Evolutionary conservation across 208 protist species (phyloP), one percentile per base, ranked within the genome.

Genomic region (Leishmania turanica): DNA sequence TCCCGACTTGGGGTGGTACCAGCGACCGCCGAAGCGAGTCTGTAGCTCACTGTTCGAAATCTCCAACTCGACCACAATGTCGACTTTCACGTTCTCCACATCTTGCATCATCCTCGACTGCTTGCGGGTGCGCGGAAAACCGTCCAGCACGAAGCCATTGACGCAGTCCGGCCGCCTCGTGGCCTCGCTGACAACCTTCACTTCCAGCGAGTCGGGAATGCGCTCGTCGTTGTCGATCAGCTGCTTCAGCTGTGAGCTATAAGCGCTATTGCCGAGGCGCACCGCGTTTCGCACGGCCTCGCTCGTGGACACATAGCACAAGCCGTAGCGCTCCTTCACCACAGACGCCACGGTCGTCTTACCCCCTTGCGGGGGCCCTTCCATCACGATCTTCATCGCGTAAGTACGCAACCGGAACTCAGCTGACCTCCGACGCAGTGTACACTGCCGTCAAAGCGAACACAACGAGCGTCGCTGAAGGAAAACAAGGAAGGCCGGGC

Each of bases 81-180:
- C 94, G 5, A 90, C 87, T 27, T 78, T 71, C 15, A 97, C 88
- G n/a, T 90, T 88, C 53, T 87, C 83, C 37, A 37, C 47, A 42
- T 86, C 78, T 60, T 86, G 78, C 87, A 97, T 85, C 51, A 94
- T 75, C 51, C 66, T 79, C 42, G 95, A 93, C 81, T 98, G 96
- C 77, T 82, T 86, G 64, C 87, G 77, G 2, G 93, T 97, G 60
- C 90, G 88, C 1, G 95, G 95, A 62, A 96, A 97, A 64, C 92
- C 95, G 82, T 98, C 95, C n/a, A 98, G 71, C 37, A 98, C 88
- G 78, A 97, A 98, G 62, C 96, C 96, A 78, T 98, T 92, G 53
- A 87, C 88, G 87, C 95, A 98, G 75, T 97, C 93, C 45, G 93
- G 90, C 15, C 91, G 82, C 58, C 87, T 84, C 56, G 91, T 96